Conservation (phyloP, 306 rosid genomes). For the Citrullus colocynthis region DNA sequence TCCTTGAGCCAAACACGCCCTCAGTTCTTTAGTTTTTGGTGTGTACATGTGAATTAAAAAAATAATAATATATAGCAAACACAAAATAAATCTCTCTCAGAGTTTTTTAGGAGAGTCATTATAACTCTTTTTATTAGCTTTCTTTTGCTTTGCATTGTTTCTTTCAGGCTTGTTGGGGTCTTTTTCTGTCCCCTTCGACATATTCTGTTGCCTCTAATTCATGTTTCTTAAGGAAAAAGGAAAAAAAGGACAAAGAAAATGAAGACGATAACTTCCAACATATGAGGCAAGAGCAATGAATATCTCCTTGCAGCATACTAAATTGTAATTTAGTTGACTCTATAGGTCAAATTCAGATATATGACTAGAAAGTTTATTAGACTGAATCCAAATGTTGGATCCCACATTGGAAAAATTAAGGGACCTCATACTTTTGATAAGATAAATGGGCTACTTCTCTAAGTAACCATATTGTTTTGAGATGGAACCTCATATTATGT, state of each 20-base stretch:
- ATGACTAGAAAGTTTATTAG: not conserved
- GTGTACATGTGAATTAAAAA: not conserved
- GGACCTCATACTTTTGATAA: too few relatives aligned
- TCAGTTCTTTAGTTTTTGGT: not conserved
- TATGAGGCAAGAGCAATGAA: too few relatives aligned
- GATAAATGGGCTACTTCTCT: too few relatives aligned
- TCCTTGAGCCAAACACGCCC: too few relatives aligned
- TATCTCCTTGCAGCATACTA: not conserved
- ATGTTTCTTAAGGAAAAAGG: not conserved
- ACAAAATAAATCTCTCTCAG: not conserved
- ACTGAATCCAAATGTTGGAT: not conserved
- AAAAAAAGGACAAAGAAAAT: not conserved
- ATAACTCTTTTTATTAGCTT: not conserved
- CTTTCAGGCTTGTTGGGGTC: not conserved
- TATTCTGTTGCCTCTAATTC: not conserved
- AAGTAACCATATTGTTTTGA: too few relatives aligned
- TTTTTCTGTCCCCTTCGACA: not conserved
- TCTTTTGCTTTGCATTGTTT: not conserved
- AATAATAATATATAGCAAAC: not conserved
- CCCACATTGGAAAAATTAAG: too few relatives aligned
- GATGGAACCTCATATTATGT: too few relatives aligned
- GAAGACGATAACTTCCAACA: not conserved
- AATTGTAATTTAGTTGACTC: not conserved
- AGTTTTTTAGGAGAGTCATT: not conserved
- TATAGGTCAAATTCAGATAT: not conserved